Evolutionary conservation across 768 basidiomycete species (phyloP), one percentile per base, ranked within the genome.

Genomic region (Lepiota subincarnata): DNA sequence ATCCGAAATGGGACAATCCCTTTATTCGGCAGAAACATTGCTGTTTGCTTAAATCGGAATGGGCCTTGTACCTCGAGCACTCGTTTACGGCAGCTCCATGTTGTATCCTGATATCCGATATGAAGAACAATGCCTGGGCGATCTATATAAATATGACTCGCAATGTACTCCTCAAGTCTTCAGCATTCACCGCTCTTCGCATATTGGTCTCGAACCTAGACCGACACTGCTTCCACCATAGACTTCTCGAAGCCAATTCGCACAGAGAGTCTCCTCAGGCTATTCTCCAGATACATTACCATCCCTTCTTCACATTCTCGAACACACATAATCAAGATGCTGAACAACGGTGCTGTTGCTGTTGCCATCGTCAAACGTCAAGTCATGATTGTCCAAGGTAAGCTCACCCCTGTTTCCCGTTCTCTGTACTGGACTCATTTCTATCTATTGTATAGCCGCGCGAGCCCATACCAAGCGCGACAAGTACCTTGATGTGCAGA

Each of bases 361-460:
- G 78, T 88, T 53, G 87, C 87, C 18, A 62, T 87, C 54, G 83
- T 88, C 42, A 81, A 83, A 58, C 81, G 78, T 60, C 80, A 83
- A 63, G 81, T 89, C 31, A 80, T 79, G 74, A 64, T 89, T 56
- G 81, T 87, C 20, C 82, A 84, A 80, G 80, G 87, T 84, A 60
- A 53, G 3, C 66, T 52, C 22, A n/a, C 38, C 0, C 31, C 48
- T 34, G 31, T 41, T 18, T 45, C 37, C 38, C 4, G 8, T n/a
- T 41, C 35, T 12, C 20, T 37, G 8, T 31, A n/a, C 12, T 48
- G 7, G 44, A 11, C 12, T 48, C 44, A 42, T 38, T 55, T 56
- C 45, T 24, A 18, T 44, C 36, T 41, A 19, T n/a, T 26, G 34
- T 40, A 34, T 59, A 88, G 87, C 81, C 42, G 70, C 76, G 14